Evolutionary conservation across 2,329 filamentous ascomycete genomes (phyloP), one percentile per base, ranked within the genome.

Genomic region (Colletotrichum sublineola): DNA sequence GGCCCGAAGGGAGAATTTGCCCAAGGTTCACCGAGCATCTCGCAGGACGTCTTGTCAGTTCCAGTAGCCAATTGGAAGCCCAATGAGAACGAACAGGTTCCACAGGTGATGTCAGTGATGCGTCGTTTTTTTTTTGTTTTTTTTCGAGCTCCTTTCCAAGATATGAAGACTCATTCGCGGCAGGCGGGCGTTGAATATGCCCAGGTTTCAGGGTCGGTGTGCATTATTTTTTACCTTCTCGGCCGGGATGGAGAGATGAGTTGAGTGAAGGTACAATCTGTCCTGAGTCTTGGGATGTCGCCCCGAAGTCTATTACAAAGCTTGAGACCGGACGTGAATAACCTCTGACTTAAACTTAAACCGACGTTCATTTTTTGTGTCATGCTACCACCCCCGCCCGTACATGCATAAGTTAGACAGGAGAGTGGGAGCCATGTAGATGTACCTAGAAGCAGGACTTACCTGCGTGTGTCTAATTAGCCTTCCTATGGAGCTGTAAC

Each of bases 1-100:
- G 29, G 8, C 33, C 64, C 15, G 12, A 8, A 29, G 50, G 58
- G 64, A 20, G 44, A 48, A 12, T 50, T 9, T 40, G 1, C 65
- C 52, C 24, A 44, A 57, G 56, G 42, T 48, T 58, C 65, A 44
- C 42, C 31, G 52, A 67, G 66, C 44, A 5, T 24, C 33, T 29
- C 42, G 40, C 29, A 48, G 58, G 46, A 15, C 18, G 63, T 48
- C 6, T 8, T 44, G 18, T 33, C 42, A 63, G 5, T 11, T 12
- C 5, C 7, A 18, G 29, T 18, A 3, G 50, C 24, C 9, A 4
- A 31, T 18, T 36, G 3, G 14, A 8, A n/a, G 18, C 20, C 52
- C 31, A n/a, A 20, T 12, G 8, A 14, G 53, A 36, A n/a, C 8
- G 31, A 31, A 12, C 5, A 31, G 48, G 3, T 15, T 18, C 24